Conservation (phyloP, 2,329 filamentous ascomycete genomes). For the Cadophora sp. region DNA sequence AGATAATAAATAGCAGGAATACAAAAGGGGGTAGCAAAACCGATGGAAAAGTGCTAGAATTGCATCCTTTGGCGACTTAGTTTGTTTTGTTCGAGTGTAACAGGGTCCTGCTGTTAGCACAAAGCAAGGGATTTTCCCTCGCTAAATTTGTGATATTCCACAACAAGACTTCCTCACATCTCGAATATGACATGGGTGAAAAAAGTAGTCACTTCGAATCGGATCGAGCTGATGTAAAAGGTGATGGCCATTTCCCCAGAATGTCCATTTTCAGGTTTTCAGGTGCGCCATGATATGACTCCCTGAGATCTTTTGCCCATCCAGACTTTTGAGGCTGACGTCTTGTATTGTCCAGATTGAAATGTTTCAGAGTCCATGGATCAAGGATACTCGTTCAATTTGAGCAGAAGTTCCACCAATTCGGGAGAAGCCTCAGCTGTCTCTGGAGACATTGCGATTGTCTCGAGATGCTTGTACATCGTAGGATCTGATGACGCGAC, state of each 20-base stretch:
- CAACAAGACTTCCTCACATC: conserved; percentile 9
- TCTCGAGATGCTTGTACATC: conserved; percentile 41
- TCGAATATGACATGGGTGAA: neutral
- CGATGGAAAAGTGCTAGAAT: too few species aligned
- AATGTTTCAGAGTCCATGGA: neutral
- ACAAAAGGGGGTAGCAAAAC: neutral
- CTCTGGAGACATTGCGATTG: conserved; percentile 30
- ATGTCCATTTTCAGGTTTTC: neutral
- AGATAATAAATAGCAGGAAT: neutral
- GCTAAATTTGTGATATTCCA: neutral
- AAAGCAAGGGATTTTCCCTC: conserved; percentile 5
- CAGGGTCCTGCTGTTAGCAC: neutral
- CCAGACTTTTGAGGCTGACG: neutral
- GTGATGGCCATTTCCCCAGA: neutral
- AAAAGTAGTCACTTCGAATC: neutral
- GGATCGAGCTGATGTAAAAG: neutral
- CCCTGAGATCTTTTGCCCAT: neutral
- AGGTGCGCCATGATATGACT: neutral
- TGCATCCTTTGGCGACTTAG: too few species aligned
- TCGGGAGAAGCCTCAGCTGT: conserved; percentile 38
- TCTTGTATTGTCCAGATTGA: neutral
- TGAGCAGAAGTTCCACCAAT: conserved; percentile 39
- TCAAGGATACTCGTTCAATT: conserved; percentile 33
- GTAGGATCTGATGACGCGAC: conserved; percentile 37
- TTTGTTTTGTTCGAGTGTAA: too few species aligned